Conservation (phyloP, 2,329 filamentous ascomycete species). For the Scortechinia acanthostroma region DNA sequence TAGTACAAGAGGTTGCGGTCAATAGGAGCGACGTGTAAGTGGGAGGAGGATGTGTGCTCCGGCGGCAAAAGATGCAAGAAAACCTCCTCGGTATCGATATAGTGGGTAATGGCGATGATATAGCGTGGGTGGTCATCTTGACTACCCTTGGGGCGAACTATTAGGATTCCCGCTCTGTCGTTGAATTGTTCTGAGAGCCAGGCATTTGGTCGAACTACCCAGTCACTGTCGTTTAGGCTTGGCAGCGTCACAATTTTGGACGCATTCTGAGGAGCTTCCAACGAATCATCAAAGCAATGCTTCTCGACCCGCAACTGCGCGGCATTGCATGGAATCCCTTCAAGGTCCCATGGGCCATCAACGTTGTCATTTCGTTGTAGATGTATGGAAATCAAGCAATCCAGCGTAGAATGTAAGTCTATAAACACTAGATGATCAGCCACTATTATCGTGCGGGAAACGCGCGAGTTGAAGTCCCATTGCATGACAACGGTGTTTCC, state of each 20-base stretch:
- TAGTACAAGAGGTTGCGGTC: neutral
- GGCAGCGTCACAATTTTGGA: neutral
- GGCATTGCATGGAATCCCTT: neutral
- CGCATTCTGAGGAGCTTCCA: no score
- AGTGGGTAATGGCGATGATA: no score
- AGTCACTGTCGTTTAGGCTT: no score
- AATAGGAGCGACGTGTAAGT: neutral
- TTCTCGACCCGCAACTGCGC: neutral
- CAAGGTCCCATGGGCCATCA: neutral
- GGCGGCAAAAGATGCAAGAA: neutral
- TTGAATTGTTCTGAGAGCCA: neutral
- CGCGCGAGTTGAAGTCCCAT: neutral
- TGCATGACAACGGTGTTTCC: no score
- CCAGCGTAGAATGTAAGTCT: neutral
- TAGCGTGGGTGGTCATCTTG: no score
- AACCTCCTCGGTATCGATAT: no score
- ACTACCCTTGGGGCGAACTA: neutral
- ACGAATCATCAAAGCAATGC: no score
- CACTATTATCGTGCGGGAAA: neutral
- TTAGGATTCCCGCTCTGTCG: neutral
- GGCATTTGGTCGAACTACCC: neutral
- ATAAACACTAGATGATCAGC: neutral
- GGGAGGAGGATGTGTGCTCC: neutral
- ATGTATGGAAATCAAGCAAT: neutral
- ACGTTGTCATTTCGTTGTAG: neutral